A percentile compares a stretch with the other conserved stretches of the same genome.
Conservation (phyloP, 75 land plant genomes). For the Cryptomeria japonica region DNA sequence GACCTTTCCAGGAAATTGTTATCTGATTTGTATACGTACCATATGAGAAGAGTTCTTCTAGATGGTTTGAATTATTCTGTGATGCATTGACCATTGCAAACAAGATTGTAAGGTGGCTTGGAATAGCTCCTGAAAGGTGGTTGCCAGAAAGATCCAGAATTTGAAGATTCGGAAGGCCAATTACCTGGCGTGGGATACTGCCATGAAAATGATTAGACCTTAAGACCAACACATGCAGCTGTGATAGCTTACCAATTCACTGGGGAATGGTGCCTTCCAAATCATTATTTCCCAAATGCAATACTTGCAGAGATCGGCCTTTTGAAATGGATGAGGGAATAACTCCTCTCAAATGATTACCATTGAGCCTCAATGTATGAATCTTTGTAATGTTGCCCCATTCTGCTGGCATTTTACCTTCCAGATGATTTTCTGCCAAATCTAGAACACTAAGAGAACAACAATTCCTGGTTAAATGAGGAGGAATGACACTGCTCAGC, state of each 20-base stretch:
- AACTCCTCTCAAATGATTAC: not conserved
- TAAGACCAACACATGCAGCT: not conserved
- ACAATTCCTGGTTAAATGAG: no score
- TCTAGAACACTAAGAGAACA: no score
- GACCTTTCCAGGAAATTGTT: slow-evolving; percentile 7
- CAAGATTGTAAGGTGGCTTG: slow-evolving; percentile 8
- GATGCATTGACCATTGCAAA: slow-evolving; percentile 4
- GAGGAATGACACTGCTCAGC: no score
- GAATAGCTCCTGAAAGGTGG: not conserved
- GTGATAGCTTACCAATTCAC: not conserved
- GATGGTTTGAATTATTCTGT: not conserved
- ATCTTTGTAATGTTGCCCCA: not conserved
- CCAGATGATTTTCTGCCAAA: slow-evolving; percentile 5
- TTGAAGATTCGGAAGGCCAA: not conserved
- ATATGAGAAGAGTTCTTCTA: not conserved
- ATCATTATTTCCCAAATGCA: not conserved
- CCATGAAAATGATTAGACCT: not conserved
- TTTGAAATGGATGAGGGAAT: not conserved
- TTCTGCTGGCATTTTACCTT: slow-evolving; percentile 24
- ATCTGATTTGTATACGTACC: slow-evolving; percentile 21
- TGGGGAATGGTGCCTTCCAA: not conserved
- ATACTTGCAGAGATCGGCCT: not conserved
- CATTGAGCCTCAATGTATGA: not conserved
- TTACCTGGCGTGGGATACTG: not conserved
- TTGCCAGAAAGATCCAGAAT: not conserved